Base-by-base conservation (phyloP, 2,329 filamentous ascomycete species). In the Aspergillus melleus region DNA sequence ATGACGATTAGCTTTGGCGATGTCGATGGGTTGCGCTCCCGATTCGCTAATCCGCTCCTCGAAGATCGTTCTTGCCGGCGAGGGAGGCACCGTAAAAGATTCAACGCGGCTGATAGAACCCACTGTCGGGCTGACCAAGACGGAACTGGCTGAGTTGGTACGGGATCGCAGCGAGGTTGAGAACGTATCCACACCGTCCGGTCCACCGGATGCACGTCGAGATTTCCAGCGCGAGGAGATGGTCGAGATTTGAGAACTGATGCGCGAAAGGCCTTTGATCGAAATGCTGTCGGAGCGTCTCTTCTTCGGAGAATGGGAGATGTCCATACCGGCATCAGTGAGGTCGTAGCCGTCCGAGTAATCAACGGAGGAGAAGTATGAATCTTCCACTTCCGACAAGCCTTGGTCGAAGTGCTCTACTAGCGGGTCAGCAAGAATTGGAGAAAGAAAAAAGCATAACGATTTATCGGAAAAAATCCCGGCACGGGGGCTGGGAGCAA, bases 181-280 rank as follows among this genome's bases (percentile, higher is more conserved):
- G 52, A 71, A 70, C 3, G 61, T 62, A 57, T 69, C 67, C 19
- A 73, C 68, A 29, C 64, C 68, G 51, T 72, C 70, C 9, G 66
- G 63, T 20, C 67, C 70, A 49, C 73, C 72, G n/a, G 68, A 81
- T 55, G 61, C 72, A 64, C 64, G 78, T 56, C 69, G 74, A 16
- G 73, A 68, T 58, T 69, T 76, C 75, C 75, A 77, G 44, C 77
- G 58, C 69, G 70, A 63, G 72, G 90, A 91, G 55, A 90, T 80
- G n/a, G 90, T 93, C 1, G 91, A 92, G 1, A 91, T 90, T 55
- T 90, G 86, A 9, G 77, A 75, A 53, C 75, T 71, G 67, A 91
- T 90, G 2, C 91, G 94, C 2, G 88, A 83, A 8, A 87, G 84
- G 22, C 77, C 81, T 63, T 76, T 79, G 59, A 75, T 77, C 36